Base-by-base conservation (phyloP, 2,329 filamentous ascomycete genomes). In the Penicillium sp. region DNA sequence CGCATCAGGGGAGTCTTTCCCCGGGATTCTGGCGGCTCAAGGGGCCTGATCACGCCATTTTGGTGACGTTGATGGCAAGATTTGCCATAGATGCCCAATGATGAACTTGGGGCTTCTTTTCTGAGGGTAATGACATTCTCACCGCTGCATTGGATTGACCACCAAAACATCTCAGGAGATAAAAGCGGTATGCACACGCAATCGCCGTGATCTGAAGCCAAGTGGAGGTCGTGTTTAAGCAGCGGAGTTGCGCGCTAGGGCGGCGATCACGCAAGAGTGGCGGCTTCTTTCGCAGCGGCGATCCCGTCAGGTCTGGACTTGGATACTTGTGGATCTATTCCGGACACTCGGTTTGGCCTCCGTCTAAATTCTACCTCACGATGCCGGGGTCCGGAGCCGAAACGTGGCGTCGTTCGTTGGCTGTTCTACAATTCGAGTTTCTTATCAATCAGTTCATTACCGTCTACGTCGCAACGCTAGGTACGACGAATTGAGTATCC, bases 191-290 rank as follows among this genome's bases (percentile, higher is more conserved):
- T 20, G 18, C 33, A 36, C 9, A 36, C 33, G 33, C 33, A 36
- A 36, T 36, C 33, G 33, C 33, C 3, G 8, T 9, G 33, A 36
- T 36, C 16, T 36, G 33, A 38, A 20, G 18, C 4, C 3, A 38
- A 38, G 58, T 53, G 55, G 56, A 56, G 55, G 55, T 62, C 44
- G 22, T 48, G 48, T 54, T 58, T 58, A 58, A 38, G 58, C 45
- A 53, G 48, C 27, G 42, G 40, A 39, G 41, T 46, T 39, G 30
- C 39, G 38, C 44, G 62, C 61, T 62, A 56, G 59, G 35, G 48
- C 49, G 62, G 50, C 58, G 61, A 66, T 65, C 63, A 65, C 63
- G 63, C 60, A 64, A 66, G 57, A 54, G 54, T 50, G 63, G 56
- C 56, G 59, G 35, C 3, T 22, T 18, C 6, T 38, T 18, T 16